These are phyloP conservation scores for Trebouxia gelatinosa DNA, from an alignment of 163 green algal species.

Conservation along the genomic window DNA sequence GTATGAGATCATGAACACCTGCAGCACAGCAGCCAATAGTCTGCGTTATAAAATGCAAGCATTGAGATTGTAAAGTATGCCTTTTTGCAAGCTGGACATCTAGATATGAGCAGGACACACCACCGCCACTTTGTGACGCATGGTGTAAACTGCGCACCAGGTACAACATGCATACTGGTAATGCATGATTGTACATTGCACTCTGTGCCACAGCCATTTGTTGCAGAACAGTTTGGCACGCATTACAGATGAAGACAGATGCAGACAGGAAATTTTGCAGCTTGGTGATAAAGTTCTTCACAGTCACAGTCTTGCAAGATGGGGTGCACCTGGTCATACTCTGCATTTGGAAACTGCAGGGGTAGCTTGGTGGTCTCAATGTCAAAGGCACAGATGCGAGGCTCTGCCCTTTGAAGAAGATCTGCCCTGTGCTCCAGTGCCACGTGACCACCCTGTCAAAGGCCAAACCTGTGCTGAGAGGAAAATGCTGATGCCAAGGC, in stretches of 20 bases:
- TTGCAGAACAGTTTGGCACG: neutral
- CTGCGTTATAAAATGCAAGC: too few species aligned
- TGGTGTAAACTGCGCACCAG: too few species aligned
- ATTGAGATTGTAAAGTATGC: too few species aligned
- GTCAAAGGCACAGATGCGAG: slow-evolving; percentile 95
- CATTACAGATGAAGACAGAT: too few species aligned
- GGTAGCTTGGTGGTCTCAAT: slow-evolving; percentile 99
- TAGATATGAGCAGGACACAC: too few species aligned
- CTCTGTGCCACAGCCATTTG: neutral
- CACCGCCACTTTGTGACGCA: too few species aligned
- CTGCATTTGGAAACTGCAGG: slow-evolving; percentile 97
- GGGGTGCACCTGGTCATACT: slow-evolving; percentile 82
- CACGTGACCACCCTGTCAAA: slow-evolving; percentile 47
- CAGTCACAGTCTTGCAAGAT: too few species aligned
- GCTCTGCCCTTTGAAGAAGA: slow-evolving; percentile 85
- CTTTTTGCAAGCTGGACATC: neutral
- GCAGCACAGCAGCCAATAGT: too few species aligned
- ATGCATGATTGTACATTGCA: too few species aligned
- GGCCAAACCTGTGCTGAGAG: neutral
- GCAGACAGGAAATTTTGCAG: too few species aligned
- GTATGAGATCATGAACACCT: slow-evolving; percentile 99
- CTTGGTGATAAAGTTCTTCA: too few species aligned
- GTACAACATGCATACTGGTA: too few species aligned
- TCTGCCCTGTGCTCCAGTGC: slow-evolving; percentile 64
- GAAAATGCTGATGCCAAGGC: neutral